Evolutionary conservation across 2,329 filamentous ascomycete species (phyloP), one percentile per base, ranked within the genome.

Genomic region (Fusarium redolens): DNA sequence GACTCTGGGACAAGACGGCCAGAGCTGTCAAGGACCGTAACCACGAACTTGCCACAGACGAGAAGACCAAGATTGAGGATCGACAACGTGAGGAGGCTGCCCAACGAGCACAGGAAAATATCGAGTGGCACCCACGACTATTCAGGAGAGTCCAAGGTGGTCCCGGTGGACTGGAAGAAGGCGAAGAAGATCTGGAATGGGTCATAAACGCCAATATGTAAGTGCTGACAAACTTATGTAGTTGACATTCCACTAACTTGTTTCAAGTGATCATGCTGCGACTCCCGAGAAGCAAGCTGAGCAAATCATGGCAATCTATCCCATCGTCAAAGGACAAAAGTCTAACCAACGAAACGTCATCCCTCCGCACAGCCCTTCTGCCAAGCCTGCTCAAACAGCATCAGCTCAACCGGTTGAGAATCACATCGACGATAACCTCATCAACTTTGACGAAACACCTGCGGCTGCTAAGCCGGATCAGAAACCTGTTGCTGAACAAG

Each of bases 51-150:
- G 96, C 96, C 7, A 99, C 96, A 1, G 93, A 96, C 71, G 96
- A 98, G 79, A 99, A 99, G 85, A 95, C 93, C n/a, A 93, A 92
- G 80, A 94, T 99, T 66, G 96, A 99, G 81, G 96, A 98, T 77
- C 91, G 89, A 78, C 96, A 99, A 82, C 89, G 96, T 78, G 92
- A 95, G 71, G 96, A 98, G 79, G 95, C 96, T 4, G 92, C 95
- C 22, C 90, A 90, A 78, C 89, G 96, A 77, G 89, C 89, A 37
- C 92, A 95, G 52, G 91, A 95, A 15, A 92, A 92, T 17, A 85
- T 95, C 12, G 94, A 97, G 72, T 99, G 96, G 96, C 90, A 91
- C 38, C 96, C 96, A 2, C 91, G 91, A 71, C 87, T 98, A 17
- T 99, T 99, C 86, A 89, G 95, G 68, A 84, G 85, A 52, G 92